Evolutionary conservation across 106 monocot species (phyloP).

Genomic region (Chionographis japonica): DNA sequence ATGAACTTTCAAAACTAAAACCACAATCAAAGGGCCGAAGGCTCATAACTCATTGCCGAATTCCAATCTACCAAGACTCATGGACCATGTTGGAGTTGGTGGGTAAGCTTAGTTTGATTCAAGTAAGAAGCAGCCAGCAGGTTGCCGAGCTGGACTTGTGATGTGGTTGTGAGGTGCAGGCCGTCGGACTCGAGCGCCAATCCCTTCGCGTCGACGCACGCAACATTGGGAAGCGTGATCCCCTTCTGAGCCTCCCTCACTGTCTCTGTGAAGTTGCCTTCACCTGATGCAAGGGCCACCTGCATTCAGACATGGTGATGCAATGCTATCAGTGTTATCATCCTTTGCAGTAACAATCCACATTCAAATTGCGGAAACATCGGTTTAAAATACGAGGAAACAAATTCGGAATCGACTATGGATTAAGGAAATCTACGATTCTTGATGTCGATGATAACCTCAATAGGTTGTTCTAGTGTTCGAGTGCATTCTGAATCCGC

Average conservation of each 20-base stretch:
- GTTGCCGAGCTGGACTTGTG: constrained; percentile 57
- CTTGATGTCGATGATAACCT: no score
- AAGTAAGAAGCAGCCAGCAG: constrained; percentile 49
- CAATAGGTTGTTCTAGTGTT: no score
- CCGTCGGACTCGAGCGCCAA: constrained; percentile 32
- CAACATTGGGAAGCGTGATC: constrained; percentile 28
- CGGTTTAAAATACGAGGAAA: no score
- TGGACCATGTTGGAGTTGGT: no score
- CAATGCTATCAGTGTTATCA: not conserved
- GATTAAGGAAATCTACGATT: no score
- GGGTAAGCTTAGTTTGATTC: not conserved
- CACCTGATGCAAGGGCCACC: constrained; percentile 63
- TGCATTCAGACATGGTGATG: not conserved
- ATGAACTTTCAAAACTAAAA: no score
- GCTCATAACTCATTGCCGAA: no score
- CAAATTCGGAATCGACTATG: no score
- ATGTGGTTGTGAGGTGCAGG: constrained; percentile 49
- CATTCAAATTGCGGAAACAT: not conserved
- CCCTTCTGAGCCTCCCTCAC: constrained; percentile 46
- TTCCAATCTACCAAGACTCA: no score
- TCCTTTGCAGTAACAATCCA: not conserved
- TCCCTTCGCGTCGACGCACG: constrained; percentile 48
- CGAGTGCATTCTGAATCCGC: no score
- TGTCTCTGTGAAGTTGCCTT: constrained; percentile 23
- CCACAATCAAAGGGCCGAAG: no score